These are phyloP conservation scores for Heimioporus sp. DNA, from an alignment of 768 basidiomycete species.

Conservation along the genomic window DNA sequence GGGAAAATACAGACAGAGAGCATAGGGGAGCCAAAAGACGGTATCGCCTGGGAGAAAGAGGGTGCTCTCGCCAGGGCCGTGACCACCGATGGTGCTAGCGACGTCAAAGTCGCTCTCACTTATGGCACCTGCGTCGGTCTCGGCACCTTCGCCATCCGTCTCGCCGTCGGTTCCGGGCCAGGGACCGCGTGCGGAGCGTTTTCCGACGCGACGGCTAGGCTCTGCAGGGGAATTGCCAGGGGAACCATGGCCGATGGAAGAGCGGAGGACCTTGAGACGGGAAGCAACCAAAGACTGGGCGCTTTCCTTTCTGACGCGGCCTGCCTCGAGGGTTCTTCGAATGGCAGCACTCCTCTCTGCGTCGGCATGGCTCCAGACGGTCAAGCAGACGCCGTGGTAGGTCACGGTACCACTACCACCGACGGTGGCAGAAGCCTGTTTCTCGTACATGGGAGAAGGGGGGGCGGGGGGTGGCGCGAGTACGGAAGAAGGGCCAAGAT, in stretches of 20 bases:
- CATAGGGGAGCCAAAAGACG: constrained; percentile 94
- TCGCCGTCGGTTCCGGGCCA: constrained; percentile 69
- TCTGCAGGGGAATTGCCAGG: constrained; percentile 44
- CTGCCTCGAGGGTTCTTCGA: constrained; percentile 76
- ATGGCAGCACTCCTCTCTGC: constrained; percentile 83
- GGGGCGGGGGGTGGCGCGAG: constrained; percentile 38
- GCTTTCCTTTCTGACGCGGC: constrained; percentile 75
- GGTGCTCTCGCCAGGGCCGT: constrained; percentile 85
- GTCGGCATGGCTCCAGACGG: constrained; percentile 96
- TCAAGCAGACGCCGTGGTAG: constrained; percentile 90
- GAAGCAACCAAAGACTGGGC: constrained; percentile 70
- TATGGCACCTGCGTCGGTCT: constrained; percentile 68
- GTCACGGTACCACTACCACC: constrained; percentile 45
- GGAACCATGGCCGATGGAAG: constrained; percentile 45
- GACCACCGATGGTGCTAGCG: constrained; percentile 69
- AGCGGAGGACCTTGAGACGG: constrained; percentile 63
- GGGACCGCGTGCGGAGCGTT: constrained; percentile 61
- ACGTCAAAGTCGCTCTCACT: constrained; percentile 88
- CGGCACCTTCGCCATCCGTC: constrained; percentile 71
- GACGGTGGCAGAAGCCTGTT: constrained; percentile 28
- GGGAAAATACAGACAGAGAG: constrained; percentile 61
- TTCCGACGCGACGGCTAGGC: constrained; percentile 57
- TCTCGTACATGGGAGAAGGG: constrained; percentile 31
- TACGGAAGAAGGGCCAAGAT: constrained; percentile 73
- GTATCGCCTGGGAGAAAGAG: constrained; percentile 86